Conservation (phyloP, 129 eudicot species). For the Helichrysum umbraculigerum region DNA sequence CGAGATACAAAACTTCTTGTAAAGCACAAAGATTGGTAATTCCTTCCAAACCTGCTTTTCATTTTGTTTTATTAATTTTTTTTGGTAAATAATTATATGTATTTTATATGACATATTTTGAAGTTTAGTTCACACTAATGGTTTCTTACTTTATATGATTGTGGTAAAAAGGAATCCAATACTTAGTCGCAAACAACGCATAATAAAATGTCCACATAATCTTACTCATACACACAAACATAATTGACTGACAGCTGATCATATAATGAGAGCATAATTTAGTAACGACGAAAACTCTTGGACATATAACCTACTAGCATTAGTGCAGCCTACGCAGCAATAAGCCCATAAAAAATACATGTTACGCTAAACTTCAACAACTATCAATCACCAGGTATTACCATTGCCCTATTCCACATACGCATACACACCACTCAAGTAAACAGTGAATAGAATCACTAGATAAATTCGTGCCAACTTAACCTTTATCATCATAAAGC, state of each 20-base stretch:
- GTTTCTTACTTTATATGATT: conserved; percentile 8
- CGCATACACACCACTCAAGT: too few species aligned
- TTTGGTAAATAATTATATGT: not conserved
- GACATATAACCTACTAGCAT: not conserved
- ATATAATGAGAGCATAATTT: not conserved
- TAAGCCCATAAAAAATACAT: not conserved
- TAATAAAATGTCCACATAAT: not conserved
- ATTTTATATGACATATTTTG: not conserved
- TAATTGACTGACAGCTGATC: not conserved
- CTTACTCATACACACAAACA: not conserved
- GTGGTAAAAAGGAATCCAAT: not conserved
- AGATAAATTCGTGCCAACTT: too few species aligned
- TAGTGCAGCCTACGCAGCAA: not conserved
- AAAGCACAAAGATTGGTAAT: conserved; percentile 8
- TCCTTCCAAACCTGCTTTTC: conserved; percentile 29
- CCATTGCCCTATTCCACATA: not conserved
- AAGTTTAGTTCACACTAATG: not conserved
- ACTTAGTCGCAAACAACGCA: not conserved
- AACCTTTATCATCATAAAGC: too few species aligned
- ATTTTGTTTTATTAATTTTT: not conserved
- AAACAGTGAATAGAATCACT: too few species aligned
- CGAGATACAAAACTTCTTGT: conserved; percentile 3
- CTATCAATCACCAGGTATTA: not conserved
- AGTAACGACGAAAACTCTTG: not conserved
- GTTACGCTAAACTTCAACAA: not conserved